A percentile compares a stretch with the other conserved stretches of the same genome.
Conservation (phyloP, 2,329 filamentous ascomycete species). For the Periconia sp. region DNA sequence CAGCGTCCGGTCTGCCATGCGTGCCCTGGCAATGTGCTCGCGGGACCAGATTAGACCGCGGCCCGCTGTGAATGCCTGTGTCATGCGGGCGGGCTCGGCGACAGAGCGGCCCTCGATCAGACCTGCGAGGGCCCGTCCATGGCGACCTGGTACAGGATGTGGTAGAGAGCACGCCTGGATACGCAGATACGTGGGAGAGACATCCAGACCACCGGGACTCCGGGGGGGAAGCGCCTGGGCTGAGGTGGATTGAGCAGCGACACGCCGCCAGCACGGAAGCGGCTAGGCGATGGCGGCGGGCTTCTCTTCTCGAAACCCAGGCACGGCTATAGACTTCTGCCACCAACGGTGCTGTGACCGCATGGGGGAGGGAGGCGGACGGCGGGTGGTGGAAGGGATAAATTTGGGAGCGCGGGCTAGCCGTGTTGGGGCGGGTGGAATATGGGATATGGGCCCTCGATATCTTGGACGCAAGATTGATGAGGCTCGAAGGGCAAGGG, state of each 20-base stretch:
- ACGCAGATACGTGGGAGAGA: slow-evolving; percentile 12
- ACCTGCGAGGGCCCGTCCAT: too few species aligned
- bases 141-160: too few species aligned
- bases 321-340: slow-evolving; percentile 17
- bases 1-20: slow-evolving; percentile 1
- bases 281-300: slow-evolving; percentile 21
- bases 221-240: slow-evolving; percentile 13
- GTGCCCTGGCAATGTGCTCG: slow-evolving; percentile 6
- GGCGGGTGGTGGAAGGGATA: slow-evolving; percentile 27
- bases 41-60: slow-evolving; percentile 8
- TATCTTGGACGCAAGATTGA: slow-evolving; percentile 28
- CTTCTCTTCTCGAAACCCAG: slow-evolving; percentile 35
- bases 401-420: slow-evolving; percentile 28
- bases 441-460: slow-evolving; percentile 29
- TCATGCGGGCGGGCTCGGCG: not conserved
- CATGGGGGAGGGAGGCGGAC: slow-evolving; percentile 19
- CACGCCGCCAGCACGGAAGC: slow-evolving; percentile 5
- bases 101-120: not conserved
- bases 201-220: slow-evolving; percentile 17
- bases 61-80: too few species aligned
- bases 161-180: too few species aligned
- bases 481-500: slow-evolving; percentile 38
- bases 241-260: slow-evolving; percentile 5
- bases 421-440: slow-evolving; percentile 22
- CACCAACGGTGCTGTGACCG: slow-evolving; percentile 24